Evolutionary conservation across 1,284 basidiomycete species (phyloP).

Genomic region (Cystobasidium pallidum): DNA sequence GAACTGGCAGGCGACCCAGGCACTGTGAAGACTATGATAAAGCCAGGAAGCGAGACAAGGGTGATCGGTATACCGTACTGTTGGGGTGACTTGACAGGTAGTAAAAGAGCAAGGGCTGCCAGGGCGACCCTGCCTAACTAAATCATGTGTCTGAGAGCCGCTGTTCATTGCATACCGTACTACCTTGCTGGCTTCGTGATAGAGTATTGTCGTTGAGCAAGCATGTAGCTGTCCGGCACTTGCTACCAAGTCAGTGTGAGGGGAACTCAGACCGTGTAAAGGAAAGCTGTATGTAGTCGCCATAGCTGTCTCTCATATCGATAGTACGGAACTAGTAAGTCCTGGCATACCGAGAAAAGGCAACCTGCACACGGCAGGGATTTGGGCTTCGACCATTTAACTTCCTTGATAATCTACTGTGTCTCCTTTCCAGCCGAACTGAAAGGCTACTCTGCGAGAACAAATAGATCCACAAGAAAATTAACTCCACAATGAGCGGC

Average conservation of each 20-base stretch:
- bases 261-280: conserved; percentile 3
- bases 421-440: too few species aligned
- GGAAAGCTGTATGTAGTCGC: too few species aligned
- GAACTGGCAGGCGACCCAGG: background rate
- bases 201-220: background rate
- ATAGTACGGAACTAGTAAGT: too few species aligned
- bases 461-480: background rate
- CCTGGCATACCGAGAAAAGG: too few species aligned
- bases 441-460: too few species aligned
- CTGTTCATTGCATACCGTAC: background rate
- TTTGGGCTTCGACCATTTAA: background rate
- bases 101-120: conserved; percentile 27
- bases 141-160: background rate
- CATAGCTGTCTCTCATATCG: too few species aligned
- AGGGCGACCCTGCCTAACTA: background rate
- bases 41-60: conserved; percentile 21
- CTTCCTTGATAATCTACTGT: too few species aligned
- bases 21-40: conserved; percentile 25
- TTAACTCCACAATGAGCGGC: conserved; percentile 14
- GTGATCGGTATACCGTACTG: conserved; percentile 22
- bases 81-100: conserved; percentile 4
- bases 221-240: conserved; percentile 4
- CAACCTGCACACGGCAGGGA: too few species aligned
- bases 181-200: background rate
- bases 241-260: background rate